These are phyloP conservation scores for Taphrina deformans DNA, from an alignment of 1,139 yeast species.

Conservation along the genomic window DNA sequence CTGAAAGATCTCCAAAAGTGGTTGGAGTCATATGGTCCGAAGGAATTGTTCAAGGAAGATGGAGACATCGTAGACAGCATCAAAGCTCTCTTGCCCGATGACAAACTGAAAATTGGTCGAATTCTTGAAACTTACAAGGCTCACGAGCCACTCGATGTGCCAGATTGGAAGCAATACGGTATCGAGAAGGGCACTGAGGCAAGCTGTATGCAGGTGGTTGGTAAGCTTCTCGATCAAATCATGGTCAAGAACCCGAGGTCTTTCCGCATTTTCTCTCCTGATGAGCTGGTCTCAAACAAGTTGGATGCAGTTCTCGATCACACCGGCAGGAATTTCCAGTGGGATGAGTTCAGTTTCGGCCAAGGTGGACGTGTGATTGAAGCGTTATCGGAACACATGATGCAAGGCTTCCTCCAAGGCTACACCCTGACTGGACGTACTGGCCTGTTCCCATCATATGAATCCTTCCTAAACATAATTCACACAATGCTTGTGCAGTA, in stretches of 20 bases:
- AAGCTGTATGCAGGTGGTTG: slow-evolving; percentile 38
- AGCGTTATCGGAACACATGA: slow-evolving; percentile 40
- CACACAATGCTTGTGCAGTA: slow-evolving; percentile 40
- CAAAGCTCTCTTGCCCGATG: slow-evolving; percentile 36
- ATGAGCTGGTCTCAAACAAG: slow-evolving; percentile 40
- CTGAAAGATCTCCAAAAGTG: slow-evolving; percentile 38
- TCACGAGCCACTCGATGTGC: slow-evolving; percentile 37
- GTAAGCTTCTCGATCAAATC: slow-evolving; percentile 37
- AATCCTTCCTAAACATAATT: slow-evolving; percentile 39
- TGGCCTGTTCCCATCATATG: slow-evolving; percentile 40
- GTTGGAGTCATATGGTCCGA: slow-evolving; percentile 38
- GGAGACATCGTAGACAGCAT: slow-evolving; percentile 39
- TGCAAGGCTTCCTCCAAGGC: slow-evolving; percentile 41
- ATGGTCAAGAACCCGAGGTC: slow-evolving; percentile 37
- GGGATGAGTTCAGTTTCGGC: slow-evolving; percentile 38
- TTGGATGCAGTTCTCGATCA: slow-evolving; percentile 39
- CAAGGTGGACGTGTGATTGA: slow-evolving; percentile 40
- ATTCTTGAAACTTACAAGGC: slow-evolving; percentile 38
- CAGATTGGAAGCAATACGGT: slow-evolving; percentile 39
- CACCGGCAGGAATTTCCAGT: slow-evolving; percentile 39
- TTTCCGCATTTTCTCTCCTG: slow-evolving; percentile 39
- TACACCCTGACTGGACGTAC: slow-evolving; percentile 41
- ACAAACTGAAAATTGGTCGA: slow-evolving; percentile 39
- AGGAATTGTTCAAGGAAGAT: slow-evolving; percentile 36
- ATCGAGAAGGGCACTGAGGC: slow-evolving; percentile 37